These are phyloP conservation scores for Skeletonema menzelii DNA, from an alignment of 108 stramenopile species.

Conservation along the genomic window DNA sequence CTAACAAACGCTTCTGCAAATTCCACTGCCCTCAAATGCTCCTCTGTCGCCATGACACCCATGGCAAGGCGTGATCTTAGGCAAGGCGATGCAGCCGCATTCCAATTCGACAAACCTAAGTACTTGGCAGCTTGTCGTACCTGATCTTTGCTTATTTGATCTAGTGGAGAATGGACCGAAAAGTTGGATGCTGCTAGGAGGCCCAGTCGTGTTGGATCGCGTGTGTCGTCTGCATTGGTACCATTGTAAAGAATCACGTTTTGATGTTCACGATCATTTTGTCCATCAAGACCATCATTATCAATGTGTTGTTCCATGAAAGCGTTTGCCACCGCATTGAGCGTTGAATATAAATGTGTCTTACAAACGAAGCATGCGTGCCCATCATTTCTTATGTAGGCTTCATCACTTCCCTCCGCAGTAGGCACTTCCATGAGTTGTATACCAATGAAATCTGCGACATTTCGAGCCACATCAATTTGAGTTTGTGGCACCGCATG, in stretches of 20 bases:
- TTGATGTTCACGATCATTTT: slow-evolving; percentile 14
- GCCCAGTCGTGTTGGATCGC: slow-evolving; percentile 87
- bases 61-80: slow-evolving; percentile 88
- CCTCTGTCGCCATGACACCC: slow-evolving; percentile 79
- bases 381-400: slow-evolving; percentile 85
- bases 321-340: slow-evolving; percentile 60
- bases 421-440: slow-evolving; percentile 65
- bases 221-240: slow-evolving; percentile 88
- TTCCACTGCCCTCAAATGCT: slow-evolving; percentile 74
- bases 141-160: slow-evolving; percentile 67
- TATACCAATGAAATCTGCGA: slow-evolving; percentile 78
- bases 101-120: slow-evolving; percentile 88
- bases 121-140: slow-evolving; percentile 72
- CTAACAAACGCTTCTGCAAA: slow-evolving; percentile 70
- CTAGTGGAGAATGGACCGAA: slow-evolving; percentile 79
- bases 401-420: slow-evolving; percentile 74
- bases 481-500: slow-evolving; percentile 80
- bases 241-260: slow-evolving; percentile 86
- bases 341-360: slow-evolving; percentile 88
- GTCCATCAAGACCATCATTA: slow-evolving; percentile 6
- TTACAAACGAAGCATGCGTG: slow-evolving; percentile 95
- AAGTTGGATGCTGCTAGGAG: slow-evolving; percentile 75
- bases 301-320: slow-evolving; percentile 23
- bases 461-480: slow-evolving; percentile 63
- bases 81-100: slow-evolving; percentile 92